A percentile compares a stretch with the other conserved stretches of the same genome.
Evolutionary conservation across 345 rosid species (phyloP).

Genomic region (Ceriops tagal): DNA sequence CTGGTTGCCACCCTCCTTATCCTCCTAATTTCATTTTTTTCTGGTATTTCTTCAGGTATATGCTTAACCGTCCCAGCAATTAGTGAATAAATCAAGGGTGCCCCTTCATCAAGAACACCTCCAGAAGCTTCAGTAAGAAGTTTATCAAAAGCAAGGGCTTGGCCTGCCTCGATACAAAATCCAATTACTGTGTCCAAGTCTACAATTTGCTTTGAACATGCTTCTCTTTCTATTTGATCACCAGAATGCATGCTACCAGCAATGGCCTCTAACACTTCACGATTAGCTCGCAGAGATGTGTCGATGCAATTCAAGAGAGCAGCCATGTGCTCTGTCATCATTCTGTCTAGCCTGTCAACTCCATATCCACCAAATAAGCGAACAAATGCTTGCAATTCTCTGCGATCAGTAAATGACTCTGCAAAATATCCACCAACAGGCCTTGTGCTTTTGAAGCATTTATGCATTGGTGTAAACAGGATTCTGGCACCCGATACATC

Average conservation of each 20-base stretch:
- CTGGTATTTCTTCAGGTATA: conserved; percentile 84
- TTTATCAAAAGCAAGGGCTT: conserved; percentile 88
- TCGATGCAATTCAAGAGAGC: conserved; percentile 94
- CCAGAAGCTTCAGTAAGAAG: conserved; percentile 96
- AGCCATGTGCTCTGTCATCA: conserved; percentile 96
- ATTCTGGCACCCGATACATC: conserved; percentile 93
- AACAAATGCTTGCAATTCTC: conserved; percentile 82
- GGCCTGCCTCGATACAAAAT: conserved; percentile 95
- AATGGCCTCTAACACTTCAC: conserved; percentile 76
- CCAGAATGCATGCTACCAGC: conserved; percentile 96
- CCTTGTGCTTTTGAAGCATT: conserved; percentile 93
- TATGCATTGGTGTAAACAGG: conserved; percentile 84
- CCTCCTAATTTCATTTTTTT: conserved; percentile 80
- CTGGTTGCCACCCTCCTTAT: conserved; percentile 71
- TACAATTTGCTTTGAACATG: conserved; percentile 70
- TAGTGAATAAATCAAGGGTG: conserved; percentile 75
- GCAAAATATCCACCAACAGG: conserved; percentile 99
- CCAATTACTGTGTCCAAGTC: conserved; percentile 93
- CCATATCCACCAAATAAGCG: conserved; percentile 95
- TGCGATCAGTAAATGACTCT: conserved; percentile 86
- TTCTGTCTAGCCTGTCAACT: conserved; percentile 78
- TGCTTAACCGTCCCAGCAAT: conserved; percentile 71
- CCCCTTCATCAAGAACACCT: conserved; percentile 77
- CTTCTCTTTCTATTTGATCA: conserved; percentile 85
- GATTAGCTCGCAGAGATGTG: conserved; percentile 82